Percentiles rank a stretch among this genome's conserved stretches.
phyloP scores from a whole-genome alignment of 2,329 filamentous ascomycete genomes.

The Graphiopsis chlorocephala region DNA sequence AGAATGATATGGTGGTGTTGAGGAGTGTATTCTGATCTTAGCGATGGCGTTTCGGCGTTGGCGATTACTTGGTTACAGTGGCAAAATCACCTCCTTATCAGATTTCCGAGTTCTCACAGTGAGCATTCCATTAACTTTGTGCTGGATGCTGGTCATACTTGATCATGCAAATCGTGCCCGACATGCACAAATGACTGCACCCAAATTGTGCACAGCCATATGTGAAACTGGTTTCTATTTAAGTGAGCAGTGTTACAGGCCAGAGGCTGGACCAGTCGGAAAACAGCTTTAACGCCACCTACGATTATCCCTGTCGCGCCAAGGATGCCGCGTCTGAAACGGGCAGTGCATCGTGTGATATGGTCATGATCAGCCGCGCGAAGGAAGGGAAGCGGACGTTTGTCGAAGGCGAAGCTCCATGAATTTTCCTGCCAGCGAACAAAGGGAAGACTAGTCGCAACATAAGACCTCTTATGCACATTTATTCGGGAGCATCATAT shows the following conservation, averaged over 20 bases:
- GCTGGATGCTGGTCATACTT: background rate
- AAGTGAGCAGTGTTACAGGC: constrained; percentile 20
- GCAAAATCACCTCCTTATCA: background rate
- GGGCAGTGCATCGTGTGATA: constrained; percentile 5
- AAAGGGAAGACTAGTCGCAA: background rate
- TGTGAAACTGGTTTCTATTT: background rate
- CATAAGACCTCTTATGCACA: background rate
- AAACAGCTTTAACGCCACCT: constrained; percentile 2
- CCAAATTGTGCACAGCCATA: background rate
- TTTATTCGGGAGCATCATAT: background rate
- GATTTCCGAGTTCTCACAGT: background rate
- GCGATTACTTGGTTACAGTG: background rate
- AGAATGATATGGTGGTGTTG: background rate
- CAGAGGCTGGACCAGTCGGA: background rate
- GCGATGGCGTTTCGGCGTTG: constrained; percentile 8
- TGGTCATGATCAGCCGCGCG: background rate
- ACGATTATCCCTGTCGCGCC: background rate
- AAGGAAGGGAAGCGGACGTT: background rate
- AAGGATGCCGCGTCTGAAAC: constrained; percentile 1
- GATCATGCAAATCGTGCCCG: background rate
- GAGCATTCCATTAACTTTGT: background rate
- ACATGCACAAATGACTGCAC: background rate
- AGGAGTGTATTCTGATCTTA: background rate
- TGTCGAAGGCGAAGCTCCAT: background rate
- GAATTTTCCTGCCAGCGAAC: background rate